phyloP scores from a whole-genome alignment of 2,329 filamentous ascomycete genomes.

The Xylariaceae sp. region DNA sequence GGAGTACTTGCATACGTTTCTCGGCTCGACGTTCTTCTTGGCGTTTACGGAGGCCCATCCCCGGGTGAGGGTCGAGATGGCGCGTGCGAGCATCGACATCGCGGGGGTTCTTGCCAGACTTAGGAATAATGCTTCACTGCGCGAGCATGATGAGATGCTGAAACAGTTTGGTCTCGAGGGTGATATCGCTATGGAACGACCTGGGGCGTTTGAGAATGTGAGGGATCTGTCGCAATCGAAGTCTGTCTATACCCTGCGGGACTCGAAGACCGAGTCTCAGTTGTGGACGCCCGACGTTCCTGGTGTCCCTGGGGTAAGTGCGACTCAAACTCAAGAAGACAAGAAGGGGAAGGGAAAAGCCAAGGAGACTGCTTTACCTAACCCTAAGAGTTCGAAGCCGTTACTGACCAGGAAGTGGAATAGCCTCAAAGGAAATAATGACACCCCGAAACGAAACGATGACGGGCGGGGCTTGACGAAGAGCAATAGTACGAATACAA shows the following conservation, averaged over 20 bases:
- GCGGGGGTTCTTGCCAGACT: constrained; percentile 15
- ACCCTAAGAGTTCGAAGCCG: not conserved
- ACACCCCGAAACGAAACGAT: too few species aligned
- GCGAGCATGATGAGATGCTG: constrained; percentile 28
- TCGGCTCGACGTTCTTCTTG: constrained; percentile 25
- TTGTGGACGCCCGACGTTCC: not conserved
- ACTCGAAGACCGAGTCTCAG: not conserved
- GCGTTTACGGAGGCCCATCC: constrained; percentile 20
- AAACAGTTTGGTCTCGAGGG: constrained; percentile 17
- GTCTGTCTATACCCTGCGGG: constrained; percentile 22
- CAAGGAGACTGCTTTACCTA: not conserved
- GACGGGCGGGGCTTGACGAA: too few species aligned
- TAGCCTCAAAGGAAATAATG: not conserved
- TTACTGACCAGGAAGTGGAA: not conserved
- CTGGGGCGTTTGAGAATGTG: constrained; percentile 22
- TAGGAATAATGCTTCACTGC: constrained; percentile 5
- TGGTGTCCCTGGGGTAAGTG: not conserved
- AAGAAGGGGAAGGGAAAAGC: not conserved
- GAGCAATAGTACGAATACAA: too few species aligned
- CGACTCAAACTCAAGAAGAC: not conserved
- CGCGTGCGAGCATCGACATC: constrained; percentile 25
- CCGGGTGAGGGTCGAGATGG: constrained; percentile 11
- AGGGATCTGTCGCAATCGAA: constrained; percentile 12
- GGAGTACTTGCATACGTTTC: constrained; percentile 22
- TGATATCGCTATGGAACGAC: not conserved